Evolutionary conservation across 2,329 filamentous ascomycete genomes (phyloP), one percentile per base, ranked within the genome.

Genomic region (Sporothrix mexicana): DNA sequence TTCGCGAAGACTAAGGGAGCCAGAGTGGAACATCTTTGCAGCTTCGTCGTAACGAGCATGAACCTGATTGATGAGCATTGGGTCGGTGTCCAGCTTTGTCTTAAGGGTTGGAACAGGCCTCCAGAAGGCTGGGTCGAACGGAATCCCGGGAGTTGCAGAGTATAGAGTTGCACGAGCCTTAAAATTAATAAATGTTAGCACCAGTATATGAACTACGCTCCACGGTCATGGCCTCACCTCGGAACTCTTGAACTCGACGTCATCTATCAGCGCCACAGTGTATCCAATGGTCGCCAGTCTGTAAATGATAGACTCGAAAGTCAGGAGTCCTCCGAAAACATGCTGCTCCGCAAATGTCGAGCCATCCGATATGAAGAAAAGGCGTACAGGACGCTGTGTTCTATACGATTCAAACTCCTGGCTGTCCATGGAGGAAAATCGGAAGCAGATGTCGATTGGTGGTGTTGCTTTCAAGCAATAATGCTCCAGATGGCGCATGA

Each of bases 291-390:
- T 78, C 69, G 89, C 84, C 73, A 92, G 86, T 73, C 82, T 84
- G 72, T 85, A 83, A 53, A 92, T 88, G 77, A 89, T 83, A 4
- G 80, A 78, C 47, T 87, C 82, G 30, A 79, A 77, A 3, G 61
- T 64, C 47, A 62, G 73, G 57, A 64, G 30, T 36, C 30, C 8
- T 36, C 55, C 36, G 41, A 67, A 45, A 74, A 64, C 80, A n/a
- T n/a, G 77, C 20, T 17, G 45, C 1, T 13, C n/a, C 23, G 23
- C 20, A 17, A 43, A 49, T 47, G 53, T 70, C 72, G 43, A 72
- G 6, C 90, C 91, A 78, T 93, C 90, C 75, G 92, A 90, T 70
- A 87, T 88, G 83, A 94, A 87, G 70, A 93, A 81, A 76, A 94
- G 93, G 77, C 92, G 90, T 3, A 90, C 82, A 0, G 88, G 85